phyloP scores from a whole-genome alignment of 208 protist genomes.

The Leishmania mexicana region DNA sequence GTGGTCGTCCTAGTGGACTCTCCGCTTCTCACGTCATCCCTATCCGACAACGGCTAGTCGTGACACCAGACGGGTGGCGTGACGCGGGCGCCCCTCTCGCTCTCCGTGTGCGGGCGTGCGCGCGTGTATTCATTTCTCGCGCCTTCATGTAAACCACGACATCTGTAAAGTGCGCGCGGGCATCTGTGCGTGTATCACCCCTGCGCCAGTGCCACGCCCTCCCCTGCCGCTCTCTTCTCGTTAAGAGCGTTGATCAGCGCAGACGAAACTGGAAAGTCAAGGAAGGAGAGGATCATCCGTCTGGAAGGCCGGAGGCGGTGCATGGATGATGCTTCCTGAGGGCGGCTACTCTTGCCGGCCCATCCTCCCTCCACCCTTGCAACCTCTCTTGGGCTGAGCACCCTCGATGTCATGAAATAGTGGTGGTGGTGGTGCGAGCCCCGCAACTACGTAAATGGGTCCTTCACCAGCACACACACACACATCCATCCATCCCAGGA shows the following conservation, averaged over 20 bases:
- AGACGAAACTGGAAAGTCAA: background rate
- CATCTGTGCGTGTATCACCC: constrained; percentile 13
- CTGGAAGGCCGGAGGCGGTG: background rate
- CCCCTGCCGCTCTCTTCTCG: background rate
- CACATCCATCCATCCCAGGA: background rate
- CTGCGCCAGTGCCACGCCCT: background rate
- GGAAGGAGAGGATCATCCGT: background rate
- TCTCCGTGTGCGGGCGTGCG: background rate
- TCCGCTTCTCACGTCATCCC: background rate
- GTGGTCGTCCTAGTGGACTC: background rate
- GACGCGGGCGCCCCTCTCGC: background rate
- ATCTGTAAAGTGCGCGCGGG: background rate
- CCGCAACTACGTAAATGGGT: background rate
- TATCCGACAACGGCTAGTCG: background rate
- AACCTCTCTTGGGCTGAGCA: background rate
- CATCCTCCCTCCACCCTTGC: background rate
- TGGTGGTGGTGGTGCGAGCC: background rate
- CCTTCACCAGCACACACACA: background rate
- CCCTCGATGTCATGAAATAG: background rate
- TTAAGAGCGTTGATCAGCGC: background rate
- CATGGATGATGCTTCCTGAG: background rate
- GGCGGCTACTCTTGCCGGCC: background rate
- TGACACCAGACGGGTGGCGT: background rate
- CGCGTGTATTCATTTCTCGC: constrained; percentile 6
- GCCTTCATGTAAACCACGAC: constrained; percentile 13